Evolutionary conservation across 352 stramenopile species (phyloP), one percentile per base, ranked within the genome.

Genomic region (Globisporangium acanthophoron): DNA sequence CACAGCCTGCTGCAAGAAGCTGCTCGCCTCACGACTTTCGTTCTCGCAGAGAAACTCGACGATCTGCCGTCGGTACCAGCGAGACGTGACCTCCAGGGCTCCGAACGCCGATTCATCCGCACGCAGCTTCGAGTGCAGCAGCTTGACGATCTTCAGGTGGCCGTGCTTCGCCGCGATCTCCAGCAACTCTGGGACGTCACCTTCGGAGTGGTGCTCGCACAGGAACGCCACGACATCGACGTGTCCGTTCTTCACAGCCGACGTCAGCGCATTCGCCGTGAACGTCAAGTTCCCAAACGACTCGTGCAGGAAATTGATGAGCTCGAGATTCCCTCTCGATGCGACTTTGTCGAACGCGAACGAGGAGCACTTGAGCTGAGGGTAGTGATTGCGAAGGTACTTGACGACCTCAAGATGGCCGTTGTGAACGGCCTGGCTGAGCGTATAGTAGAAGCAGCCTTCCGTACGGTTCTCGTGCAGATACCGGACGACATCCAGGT

Each of bases 241-340:
- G 20, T 56, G 51, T 1, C 51, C 35, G n/a, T 27, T 46, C 21
- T 56, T 56, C n/a, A 6, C 51, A 27, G 35, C 51, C 20, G 12
- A 45, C 1, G 8, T 20, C 1, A 39, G 12, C n/a, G 51, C 35
- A 4, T 20, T 46, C 6, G 35, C 33, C 4, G 51, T 37, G n/a
- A 20, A 13, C 39, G n/a, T 3, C 1, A 18, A 1, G 4, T 43
- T 18, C 2, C 5, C 9, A 3, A 18, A 43, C 1, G 11, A 43
- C 11, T 27, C 13, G 20, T 46, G 7, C 0, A 56, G 51, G 12
- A 56, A 35, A 20, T 27, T 7, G 35, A 56, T 20, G 3, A 56
- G 8, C 2, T 46, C 51, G 18, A 56, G 35, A 16, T 16, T 20
- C 0, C 35, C 35, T 0, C 20, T 35, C 3, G 12, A 8, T 9